Evolutionary conservation across 768 basidiomycete species (phyloP).

Genomic region (Podaxis sp.): DNA sequence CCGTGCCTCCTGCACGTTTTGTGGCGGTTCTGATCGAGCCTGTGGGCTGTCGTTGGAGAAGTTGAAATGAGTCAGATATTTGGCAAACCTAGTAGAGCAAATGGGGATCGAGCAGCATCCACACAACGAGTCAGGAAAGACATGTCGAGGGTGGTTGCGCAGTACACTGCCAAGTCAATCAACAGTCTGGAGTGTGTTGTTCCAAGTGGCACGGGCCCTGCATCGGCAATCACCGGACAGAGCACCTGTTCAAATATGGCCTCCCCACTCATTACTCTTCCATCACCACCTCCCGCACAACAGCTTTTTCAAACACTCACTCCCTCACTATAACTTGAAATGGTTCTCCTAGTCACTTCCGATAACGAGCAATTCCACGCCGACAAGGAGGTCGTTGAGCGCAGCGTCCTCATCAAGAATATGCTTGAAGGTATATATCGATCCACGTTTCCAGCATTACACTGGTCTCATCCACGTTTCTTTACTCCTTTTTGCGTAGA

Average conservation of each 20-base stretch:
- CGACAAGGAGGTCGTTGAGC: constrained; percentile 92
- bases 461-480: constrained; percentile 11
- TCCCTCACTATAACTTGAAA: constrained; percentile 24
- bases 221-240: constrained; percentile 36
- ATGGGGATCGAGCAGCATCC: constrained; percentile 39
- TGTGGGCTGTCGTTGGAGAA: constrained; percentile 15
- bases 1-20: constrained; percentile 93
- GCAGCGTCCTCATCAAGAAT: constrained; percentile 96
- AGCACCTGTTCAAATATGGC: neutral
- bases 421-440: constrained; percentile 88
- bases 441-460: constrained; percentile 5
- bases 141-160: constrained; percentile 25
- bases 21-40: constrained; percentile 86
- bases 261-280: constrained; percentile 18
- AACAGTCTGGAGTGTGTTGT: neutral
- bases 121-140: constrained; percentile 44
- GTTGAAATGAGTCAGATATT: neutral
- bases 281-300: constrained; percentile 13
- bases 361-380: constrained; percentile 94
- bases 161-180: constrained; percentile 13
- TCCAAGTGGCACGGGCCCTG: constrained; percentile 15
- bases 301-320: constrained; percentile 5
- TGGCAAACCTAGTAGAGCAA: constrained; percentile 39
- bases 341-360: constrained; percentile 89
- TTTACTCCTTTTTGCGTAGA: constrained; percentile 42